A percentile compares a stretch with the other conserved stretches of the same genome.
phyloP scores from a whole-genome alignment of 768 basidiomycete genomes.

The Suillus hirtellus region DNA sequence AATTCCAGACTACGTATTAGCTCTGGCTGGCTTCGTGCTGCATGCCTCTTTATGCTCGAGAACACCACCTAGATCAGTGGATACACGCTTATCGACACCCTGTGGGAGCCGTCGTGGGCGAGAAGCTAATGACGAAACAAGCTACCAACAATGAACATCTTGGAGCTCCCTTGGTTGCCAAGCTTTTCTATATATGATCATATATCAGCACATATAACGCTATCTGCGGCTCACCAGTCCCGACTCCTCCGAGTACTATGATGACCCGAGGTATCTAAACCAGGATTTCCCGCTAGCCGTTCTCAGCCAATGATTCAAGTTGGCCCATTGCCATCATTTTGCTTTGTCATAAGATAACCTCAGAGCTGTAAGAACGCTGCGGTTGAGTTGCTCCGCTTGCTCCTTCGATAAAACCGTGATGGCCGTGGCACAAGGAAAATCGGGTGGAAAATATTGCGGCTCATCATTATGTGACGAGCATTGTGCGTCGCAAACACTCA shows the following conservation, averaged over 20 bases:
- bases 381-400: background rate
- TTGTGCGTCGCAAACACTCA: background rate
- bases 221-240: no score
- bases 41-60: background rate
- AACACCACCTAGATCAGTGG: background rate
- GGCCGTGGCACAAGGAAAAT: background rate
- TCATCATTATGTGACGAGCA: background rate
- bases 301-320: background rate
- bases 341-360: background rate
- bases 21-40: background rate
- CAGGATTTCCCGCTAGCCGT: background rate
- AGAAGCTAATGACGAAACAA: background rate
- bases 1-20: background rate
- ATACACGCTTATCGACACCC: background rate
- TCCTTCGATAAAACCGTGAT: background rate
- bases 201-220: no score
- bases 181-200: no score
- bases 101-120: background rate
- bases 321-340: background rate
- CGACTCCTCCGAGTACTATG: no score
- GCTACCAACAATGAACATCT: background rate
- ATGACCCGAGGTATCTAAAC: background rate
- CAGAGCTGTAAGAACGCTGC: background rate
- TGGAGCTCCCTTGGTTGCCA: background rate
- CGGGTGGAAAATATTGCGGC: background rate